These are phyloP conservation scores for Crithidia sp. DNA, from an alignment of 208 protist species.

Conservation along the genomic window DNA sequence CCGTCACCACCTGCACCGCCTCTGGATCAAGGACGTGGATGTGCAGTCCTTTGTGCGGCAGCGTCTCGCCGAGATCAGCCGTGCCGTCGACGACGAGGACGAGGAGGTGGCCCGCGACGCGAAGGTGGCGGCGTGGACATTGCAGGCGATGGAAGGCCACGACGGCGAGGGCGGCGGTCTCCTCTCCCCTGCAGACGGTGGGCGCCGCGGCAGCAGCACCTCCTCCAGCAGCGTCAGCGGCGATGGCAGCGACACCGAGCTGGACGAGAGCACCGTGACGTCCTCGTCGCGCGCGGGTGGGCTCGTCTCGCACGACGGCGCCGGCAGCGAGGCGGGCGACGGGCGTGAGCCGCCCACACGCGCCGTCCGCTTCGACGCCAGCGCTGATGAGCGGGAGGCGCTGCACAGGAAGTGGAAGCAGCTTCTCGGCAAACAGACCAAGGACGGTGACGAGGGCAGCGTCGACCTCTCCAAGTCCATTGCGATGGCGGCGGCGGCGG, in stretches of 20 bases:
- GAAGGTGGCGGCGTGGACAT: conserved; percentile 17
- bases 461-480: conserved; percentile 28
- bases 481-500: conserved; percentile 14
- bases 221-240: conserved; percentile 1
- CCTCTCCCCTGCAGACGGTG: neutral
- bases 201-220: neutral
- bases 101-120: conserved; percentile 10
- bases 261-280: neutral
- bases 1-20: conserved; percentile 13
- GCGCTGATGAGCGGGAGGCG: conserved; percentile 3
- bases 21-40: conserved; percentile 15
- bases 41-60: conserved; percentile 17
- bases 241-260: neutral
- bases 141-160: conserved; percentile 22
- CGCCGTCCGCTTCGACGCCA: conserved; percentile 14
- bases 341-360: neutral
- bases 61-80: conserved; percentile 28
- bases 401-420: conserved; percentile 9
- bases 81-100: neutral
- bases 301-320: neutral
- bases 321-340: neutral
- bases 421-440: conserved; percentile 5
- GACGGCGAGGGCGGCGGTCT: neutral
- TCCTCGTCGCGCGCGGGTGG: neutral
- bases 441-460: conserved; percentile 4